These are phyloP conservation scores for Xerophyta viscosa DNA, from an alignment of 106 monocot species.

Conservation along the genomic window DNA sequence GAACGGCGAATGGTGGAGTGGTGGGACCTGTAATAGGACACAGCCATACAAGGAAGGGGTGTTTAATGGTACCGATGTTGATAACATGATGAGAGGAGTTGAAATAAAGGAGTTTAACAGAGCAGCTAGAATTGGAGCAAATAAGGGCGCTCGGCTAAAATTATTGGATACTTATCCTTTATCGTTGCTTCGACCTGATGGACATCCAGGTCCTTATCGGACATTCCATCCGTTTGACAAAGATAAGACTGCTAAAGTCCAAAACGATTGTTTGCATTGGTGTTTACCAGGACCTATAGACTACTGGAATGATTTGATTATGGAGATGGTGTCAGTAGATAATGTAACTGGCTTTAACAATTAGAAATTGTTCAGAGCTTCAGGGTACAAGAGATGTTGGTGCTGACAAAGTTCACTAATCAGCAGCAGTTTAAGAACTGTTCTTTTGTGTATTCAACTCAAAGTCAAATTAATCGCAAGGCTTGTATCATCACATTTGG, in stretches of 20 bases:
- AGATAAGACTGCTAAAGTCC: slow-evolving; percentile 15
- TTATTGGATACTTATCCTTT: slow-evolving; percentile 22
- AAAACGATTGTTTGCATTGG: slow-evolving; percentile 62
- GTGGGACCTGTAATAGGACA: slow-evolving; percentile 26
- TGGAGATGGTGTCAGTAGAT: slow-evolving; percentile 51
- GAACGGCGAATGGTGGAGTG: slow-evolving; percentile 32
- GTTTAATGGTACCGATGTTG: not conserved
- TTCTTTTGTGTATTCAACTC: too few relatives aligned
- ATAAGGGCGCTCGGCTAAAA: slow-evolving; percentile 11
- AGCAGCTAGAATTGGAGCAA: not conserved
- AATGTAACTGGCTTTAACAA: too few relatives aligned
- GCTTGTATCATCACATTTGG: too few relatives aligned
- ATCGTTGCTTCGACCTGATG: slow-evolving; percentile 25
- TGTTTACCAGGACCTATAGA: slow-evolving; percentile 46
- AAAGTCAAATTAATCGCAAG: too few relatives aligned
- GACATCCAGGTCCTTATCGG: slow-evolving; percentile 26
- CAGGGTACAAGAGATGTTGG: too few relatives aligned
- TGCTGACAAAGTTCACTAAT: too few relatives aligned
- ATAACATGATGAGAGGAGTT: slow-evolving; percentile 7
- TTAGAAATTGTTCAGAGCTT: too few relatives aligned
- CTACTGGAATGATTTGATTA: slow-evolving; percentile 60
- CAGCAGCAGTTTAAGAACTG: too few relatives aligned
- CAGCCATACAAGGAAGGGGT: slow-evolving; percentile 21
- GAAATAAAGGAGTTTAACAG: slow-evolving; percentile 19
- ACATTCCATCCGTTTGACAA: slow-evolving; percentile 17